Evolutionary conservation across 73 alveolate genomes (phyloP).

Genomic region (Loxodes magnus): DNA sequence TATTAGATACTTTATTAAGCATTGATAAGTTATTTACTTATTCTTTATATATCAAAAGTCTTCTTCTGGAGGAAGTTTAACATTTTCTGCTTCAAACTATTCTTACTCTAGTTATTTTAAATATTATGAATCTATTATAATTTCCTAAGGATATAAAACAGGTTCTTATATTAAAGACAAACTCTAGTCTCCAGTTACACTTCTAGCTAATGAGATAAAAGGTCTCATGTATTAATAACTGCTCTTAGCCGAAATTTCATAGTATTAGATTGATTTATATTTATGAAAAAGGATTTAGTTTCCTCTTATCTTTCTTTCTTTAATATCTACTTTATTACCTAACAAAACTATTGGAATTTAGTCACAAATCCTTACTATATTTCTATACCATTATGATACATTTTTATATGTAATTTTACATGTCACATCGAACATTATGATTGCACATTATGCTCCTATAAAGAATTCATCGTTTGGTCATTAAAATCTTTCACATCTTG

Average conservation of each 20-base stretch:
- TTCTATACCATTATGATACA: slow-evolving; percentile 83
- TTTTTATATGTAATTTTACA: slow-evolving; percentile 79
- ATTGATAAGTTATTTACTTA: too few species aligned
- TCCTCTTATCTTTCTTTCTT: slow-evolving; percentile 88
- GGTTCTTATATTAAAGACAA: background rate
- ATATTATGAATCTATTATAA: too few species aligned
- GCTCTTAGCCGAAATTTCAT: slow-evolving; percentile 87
- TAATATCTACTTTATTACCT: slow-evolving; percentile 57
- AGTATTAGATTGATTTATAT: slow-evolving; percentile 82
- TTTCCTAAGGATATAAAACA: too few species aligned
- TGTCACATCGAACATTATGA: slow-evolving; percentile 88
- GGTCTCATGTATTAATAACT: slow-evolving; percentile 92
- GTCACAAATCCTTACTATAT: slow-evolving; percentile 72
- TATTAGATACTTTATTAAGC: too few species aligned
- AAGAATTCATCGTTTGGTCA: slow-evolving; percentile 77
- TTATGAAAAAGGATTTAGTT: slow-evolving; percentile 86
- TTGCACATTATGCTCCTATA: slow-evolving; percentile 61
- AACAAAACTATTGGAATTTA: slow-evolving; percentile 76
- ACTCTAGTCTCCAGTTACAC: slow-evolving; percentile 1
- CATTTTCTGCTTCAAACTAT: too few species aligned
- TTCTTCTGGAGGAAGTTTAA: too few species aligned
- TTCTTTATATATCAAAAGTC: too few species aligned
- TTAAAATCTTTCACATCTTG: slow-evolving; percentile 78
- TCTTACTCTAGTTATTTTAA: too few species aligned
- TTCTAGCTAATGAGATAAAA: slow-evolving; percentile 82